These are phyloP conservation scores for Pelagomonas calceolata DNA, from an alignment of 108 stramenopile genomes.

Conservation along the genomic window DNA sequence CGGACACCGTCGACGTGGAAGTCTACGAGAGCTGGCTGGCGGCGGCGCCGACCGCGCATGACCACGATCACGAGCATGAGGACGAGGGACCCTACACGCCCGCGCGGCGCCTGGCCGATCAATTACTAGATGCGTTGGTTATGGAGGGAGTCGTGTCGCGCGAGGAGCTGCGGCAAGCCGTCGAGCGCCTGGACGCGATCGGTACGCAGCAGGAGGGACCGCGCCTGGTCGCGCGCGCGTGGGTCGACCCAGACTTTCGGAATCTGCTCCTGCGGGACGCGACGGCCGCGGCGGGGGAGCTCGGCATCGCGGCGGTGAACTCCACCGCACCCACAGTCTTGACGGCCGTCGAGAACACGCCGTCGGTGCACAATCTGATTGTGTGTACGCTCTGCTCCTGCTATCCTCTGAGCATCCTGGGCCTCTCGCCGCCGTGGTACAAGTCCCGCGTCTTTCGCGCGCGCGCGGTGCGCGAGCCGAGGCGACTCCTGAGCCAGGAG, in stretches of 20 bases:
- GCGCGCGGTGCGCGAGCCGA: constrained; percentile 54
- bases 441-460: constrained; percentile 47
- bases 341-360: constrained; percentile 38
- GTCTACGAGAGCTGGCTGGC: constrained; percentile 48
- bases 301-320: constrained; percentile 44
- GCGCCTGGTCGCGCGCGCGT: constrained; percentile 37
- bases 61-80: constrained; percentile 19
- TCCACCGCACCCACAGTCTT: constrained; percentile 52
- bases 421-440: constrained; percentile 55
- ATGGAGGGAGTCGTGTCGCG: constrained; percentile 21
- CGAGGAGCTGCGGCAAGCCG: constrained; percentile 30
- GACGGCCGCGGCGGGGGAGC: constrained; percentile 39
- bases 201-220: constrained; percentile 27
- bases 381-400: constrained; percentile 58
- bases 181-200: constrained; percentile 34
- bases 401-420: constrained; percentile 45
- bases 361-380: constrained; percentile 42
- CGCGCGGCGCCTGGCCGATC: constrained; percentile 29
- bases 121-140: constrained; percentile 22
- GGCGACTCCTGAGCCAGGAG: constrained; percentile 33
- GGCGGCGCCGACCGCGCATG: constrained; percentile 6
- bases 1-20: constrained; percentile 36
- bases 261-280: constrained; percentile 36
- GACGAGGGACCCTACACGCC: constrained; percentile 30
- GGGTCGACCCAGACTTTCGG: constrained; percentile 39